Conservation (phyloP, 1,139 yeast genomes). For the Yamadazyma triangularis region DNA sequence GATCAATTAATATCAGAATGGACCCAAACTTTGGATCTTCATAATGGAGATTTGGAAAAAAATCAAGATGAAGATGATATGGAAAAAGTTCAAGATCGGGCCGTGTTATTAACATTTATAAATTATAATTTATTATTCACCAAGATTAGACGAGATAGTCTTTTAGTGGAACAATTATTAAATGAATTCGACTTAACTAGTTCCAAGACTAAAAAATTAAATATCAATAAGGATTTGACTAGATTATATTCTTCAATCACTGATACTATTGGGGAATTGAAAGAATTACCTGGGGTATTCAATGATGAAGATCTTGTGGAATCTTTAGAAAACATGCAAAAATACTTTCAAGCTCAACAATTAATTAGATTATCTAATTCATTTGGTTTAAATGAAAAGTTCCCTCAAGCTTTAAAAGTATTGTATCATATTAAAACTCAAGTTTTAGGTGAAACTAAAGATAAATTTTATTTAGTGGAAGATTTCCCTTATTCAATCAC, state of each 20-base stretch:
- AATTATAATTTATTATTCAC: conserved; percentile 64
- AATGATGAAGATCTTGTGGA: conserved; percentile 67
- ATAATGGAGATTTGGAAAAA: conserved; percentile 44
- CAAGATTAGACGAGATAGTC: conserved; percentile 67
- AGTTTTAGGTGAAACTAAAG: conserved; percentile 9
- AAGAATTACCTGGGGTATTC: conserved; percentile 87
- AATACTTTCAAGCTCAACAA: conserved; percentile 45
- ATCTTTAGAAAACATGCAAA: conserved; percentile 47
- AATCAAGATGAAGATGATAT: conserved; percentile 42
- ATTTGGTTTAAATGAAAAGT: conserved; percentile 42
- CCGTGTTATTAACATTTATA: conserved; percentile 70
- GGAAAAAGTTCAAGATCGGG: conserved; percentile 64
- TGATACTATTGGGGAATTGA: conserved; percentile 48
- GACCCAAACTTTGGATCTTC: conserved; percentile 40
- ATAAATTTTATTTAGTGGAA: conserved; percentile 20
- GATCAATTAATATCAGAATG: conserved; percentile 33
- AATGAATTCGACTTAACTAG: conserved; percentile 6
- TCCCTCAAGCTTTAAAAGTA: conserved; percentile 54
- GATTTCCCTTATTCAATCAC: conserved; percentile 39
- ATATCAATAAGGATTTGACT: conserved; percentile 39
- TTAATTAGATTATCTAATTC: conserved; percentile 44
- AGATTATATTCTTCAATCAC: conserved; percentile 49
- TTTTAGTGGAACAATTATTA: conserved; percentile 36
- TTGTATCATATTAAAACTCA: conserved; percentile 29
- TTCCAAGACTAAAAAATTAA: conserved; percentile 20